Conservation (phyloP, 1,139 yeast species). For the Lodderomyces elongisporus region DNA sequence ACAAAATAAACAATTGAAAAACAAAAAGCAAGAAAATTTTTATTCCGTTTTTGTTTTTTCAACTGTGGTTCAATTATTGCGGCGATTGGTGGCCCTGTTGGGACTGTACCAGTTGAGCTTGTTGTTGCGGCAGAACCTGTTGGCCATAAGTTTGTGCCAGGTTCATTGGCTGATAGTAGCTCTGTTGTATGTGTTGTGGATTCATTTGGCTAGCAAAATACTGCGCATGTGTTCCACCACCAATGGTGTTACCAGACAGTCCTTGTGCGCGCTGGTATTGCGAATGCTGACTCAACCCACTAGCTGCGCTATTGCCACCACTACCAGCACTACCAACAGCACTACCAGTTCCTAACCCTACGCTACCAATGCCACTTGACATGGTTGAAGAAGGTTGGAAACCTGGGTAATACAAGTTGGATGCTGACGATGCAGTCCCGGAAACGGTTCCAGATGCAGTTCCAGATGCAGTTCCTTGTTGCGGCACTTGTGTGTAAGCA, state of each 20-base stretch:
- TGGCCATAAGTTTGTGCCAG: constrained; percentile 1
- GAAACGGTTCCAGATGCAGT: no score
- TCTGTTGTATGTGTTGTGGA: constrained; percentile 4
- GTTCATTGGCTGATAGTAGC: not conserved
- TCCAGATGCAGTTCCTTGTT: constrained; percentile 2
- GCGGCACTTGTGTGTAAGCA: constrained; percentile 4
- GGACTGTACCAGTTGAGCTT: not conserved
- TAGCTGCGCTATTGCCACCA: no score
- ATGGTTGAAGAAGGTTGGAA: no score
- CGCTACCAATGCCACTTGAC: no score
- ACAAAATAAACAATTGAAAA: no score
- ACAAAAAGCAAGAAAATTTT: no score
- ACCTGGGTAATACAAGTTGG: constrained; percentile 8
- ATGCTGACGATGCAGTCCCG: not conserved
- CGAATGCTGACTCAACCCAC: no score
- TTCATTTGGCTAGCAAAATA: no score
- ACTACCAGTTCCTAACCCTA: no score
- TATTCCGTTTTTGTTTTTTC: not conserved
- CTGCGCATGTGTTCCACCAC: no score
- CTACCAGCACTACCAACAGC: no score
- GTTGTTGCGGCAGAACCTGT: constrained; percentile 6
- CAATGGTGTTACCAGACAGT: no score
- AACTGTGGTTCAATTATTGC: not conserved
- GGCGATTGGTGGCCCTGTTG: not conserved
- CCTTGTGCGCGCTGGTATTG: constrained; percentile 1